Evolutionary conservation across 495 filamentous ascomycete species (phyloP).

Genomic region (Penicillium paxilli): DNA sequence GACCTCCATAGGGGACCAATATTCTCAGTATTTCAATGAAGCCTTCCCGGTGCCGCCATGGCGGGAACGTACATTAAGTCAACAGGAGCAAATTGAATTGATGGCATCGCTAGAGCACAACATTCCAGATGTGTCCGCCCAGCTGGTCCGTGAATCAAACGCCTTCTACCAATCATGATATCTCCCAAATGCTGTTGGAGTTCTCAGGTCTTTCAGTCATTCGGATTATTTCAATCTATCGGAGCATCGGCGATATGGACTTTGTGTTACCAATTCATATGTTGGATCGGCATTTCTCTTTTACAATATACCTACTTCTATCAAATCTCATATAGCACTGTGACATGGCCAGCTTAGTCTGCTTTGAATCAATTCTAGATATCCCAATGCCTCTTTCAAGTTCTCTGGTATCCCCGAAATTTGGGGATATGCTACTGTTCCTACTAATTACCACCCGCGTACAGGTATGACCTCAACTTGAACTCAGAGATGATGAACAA

Average conservation of each 20-base stretch:
- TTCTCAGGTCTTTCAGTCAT: background rate
- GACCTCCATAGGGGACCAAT: conserved; percentile 45
- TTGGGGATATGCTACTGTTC: too few species aligned
- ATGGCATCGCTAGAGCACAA: conserved; percentile 66
- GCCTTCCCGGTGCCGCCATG: conserved; percentile 43
- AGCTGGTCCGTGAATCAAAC: conserved; percentile 58
- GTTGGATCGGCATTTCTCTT: conserved; percentile 11
- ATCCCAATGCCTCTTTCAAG: too few species aligned
- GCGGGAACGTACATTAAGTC: conserved; percentile 64
- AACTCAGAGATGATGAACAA: too few species aligned
- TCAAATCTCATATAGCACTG: conserved; percentile 1
- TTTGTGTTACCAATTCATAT: conserved; percentile 2
- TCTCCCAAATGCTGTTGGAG: background rate
- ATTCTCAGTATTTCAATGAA: conserved; percentile 51
- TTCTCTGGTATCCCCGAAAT: too few species aligned
- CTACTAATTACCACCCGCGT: too few species aligned
- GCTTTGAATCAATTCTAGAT: background rate
- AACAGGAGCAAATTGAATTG: conserved; percentile 70
- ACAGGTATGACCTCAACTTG: too few species aligned
- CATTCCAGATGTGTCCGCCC: conserved; percentile 51
- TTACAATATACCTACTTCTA: conserved; percentile 10
- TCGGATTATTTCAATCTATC: background rate
- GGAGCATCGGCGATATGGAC: conserved; percentile 3
- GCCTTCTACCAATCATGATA: conserved; percentile 55
- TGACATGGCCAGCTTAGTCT: background rate